Evolutionary conservation across 164 flowering plant genomes (phyloP).

Genomic region (Cinnamomum micranthum): DNA sequence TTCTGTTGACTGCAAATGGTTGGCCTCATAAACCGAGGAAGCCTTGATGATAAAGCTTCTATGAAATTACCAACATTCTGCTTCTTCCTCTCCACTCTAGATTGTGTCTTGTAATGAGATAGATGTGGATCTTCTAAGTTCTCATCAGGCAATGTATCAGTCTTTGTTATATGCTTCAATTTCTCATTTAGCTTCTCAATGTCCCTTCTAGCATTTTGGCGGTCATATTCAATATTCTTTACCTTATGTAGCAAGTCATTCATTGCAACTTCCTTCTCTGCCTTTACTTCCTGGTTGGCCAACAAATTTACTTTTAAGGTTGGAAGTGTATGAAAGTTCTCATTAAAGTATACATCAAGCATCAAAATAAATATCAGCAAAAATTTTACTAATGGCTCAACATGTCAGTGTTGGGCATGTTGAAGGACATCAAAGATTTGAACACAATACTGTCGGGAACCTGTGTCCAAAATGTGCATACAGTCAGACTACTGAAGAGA

Average conservation of each 20-base stretch:
- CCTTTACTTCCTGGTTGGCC: slow-evolving; percentile 35
- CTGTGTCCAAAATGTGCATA: too few relatives aligned
- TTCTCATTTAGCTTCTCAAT: slow-evolving; percentile 30
- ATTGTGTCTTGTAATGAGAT: slow-evolving; percentile 17
- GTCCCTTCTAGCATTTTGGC: slow-evolving; percentile 21
- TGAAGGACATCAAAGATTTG: too few relatives aligned
- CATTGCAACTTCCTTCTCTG: slow-evolving; percentile 39
- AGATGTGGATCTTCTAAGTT: slow-evolving; percentile 18
- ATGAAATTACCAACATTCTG: slow-evolving; percentile 8
- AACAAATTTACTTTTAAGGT: neutral
- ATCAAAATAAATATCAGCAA: neutral
- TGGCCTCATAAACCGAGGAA: slow-evolving; percentile 61
- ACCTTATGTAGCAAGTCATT: slow-evolving; percentile 37
- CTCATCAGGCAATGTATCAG: slow-evolving; percentile 14
- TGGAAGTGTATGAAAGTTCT: neutral
- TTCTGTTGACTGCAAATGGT: slow-evolving; percentile 52
- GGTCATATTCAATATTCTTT: slow-evolving; percentile 42
- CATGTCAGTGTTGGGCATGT: too few relatives aligned
- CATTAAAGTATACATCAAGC: neutral
- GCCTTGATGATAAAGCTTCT: slow-evolving; percentile 18
- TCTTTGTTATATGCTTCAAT: slow-evolving; percentile 26
- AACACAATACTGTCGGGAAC: too few relatives aligned
- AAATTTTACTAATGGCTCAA: neutral
- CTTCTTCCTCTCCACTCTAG: slow-evolving; percentile 11
- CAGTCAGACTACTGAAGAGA: too few relatives aligned